Percentiles rank a stretch among this genome's conserved stretches.
These are phyloP conservation scores for Globisporangium lucens DNA, from an alignment of 352 stramenopile species.

Conservation along the genomic window DNA sequence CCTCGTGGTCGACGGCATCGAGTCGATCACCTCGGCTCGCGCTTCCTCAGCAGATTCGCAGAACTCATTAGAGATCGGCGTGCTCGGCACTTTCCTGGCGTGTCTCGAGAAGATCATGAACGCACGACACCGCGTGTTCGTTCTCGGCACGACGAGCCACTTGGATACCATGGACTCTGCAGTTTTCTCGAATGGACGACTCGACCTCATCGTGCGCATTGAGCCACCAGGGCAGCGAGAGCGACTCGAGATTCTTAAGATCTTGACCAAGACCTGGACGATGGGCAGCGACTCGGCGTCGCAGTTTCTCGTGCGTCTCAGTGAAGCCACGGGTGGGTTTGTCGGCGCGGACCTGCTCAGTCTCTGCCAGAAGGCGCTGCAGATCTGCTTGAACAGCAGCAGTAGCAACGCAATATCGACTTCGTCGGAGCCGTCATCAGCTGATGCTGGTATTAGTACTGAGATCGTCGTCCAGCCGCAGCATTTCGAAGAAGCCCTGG, in stretches of 20 bases:
- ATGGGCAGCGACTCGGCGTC: constrained; percentile 26
- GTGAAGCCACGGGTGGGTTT: constrained; percentile 95
- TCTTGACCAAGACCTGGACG: constrained; percentile 88
- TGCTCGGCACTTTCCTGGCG: constrained; percentile 83
- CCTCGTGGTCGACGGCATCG: constrained; percentile 90
- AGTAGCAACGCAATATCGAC: neutral
- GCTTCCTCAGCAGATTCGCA: constrained; percentile 48
- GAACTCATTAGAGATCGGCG: constrained; percentile 63
- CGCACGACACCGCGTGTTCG: constrained; percentile 44
- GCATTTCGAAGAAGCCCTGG: constrained; percentile 88
- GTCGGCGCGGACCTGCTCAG: constrained; percentile 83
- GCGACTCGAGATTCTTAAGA: constrained; percentile 90
- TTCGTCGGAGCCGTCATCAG: neutral
- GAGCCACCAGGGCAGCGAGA: constrained; percentile 91
- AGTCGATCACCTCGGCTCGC: constrained; percentile 79
- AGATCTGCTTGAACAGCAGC: constrained; percentile 49
- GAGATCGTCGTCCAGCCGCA: constrained; percentile 16
- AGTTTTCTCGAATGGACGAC: constrained; percentile 93
- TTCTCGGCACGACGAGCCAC: constrained; percentile 75
- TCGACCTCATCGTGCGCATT: constrained; percentile 96
- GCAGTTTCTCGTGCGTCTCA: constrained; percentile 88
- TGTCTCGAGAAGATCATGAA: constrained; percentile 75
- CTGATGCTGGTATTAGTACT: neutral
- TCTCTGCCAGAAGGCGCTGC: constrained; percentile 70
- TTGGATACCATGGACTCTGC: constrained; percentile 87